Evolutionary conservation across 495 filamentous ascomycete species (phyloP).

Genomic region (Trichoderma virens): DNA sequence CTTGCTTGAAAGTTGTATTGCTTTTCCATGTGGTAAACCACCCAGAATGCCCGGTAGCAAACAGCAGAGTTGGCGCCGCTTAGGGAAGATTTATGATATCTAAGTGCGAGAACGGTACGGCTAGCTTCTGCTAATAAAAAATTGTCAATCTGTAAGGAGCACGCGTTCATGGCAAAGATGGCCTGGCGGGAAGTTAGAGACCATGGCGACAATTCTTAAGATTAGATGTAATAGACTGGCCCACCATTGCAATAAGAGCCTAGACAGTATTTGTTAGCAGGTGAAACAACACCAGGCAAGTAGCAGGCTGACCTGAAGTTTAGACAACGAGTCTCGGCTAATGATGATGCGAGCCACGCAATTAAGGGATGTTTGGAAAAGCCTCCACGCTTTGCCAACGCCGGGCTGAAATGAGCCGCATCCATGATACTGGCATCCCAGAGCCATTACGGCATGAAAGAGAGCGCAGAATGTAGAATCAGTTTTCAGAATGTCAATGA

Average conservation of each 20-base stretch:
- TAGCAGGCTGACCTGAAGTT: no score
- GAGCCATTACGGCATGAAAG: conserved; percentile 30
- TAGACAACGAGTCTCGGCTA: no score
- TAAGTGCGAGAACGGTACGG: conserved; percentile 25
- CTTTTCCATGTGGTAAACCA: conserved; percentile 31
- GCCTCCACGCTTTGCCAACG: conserved; percentile 27
- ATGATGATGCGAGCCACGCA: no score
- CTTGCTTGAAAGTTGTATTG: conserved; percentile 23
- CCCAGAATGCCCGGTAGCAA: conserved; percentile 26
- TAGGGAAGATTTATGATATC: no score
- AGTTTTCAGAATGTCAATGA: no score
- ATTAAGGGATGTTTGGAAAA: conserved; percentile 19
- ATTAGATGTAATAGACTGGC: no score
- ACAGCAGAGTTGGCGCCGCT: conserved; percentile 25
- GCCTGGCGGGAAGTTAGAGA: conserved; percentile 10
- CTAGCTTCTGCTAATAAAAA: no score
- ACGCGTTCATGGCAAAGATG: conserved; percentile 22
- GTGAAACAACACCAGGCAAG: no score
- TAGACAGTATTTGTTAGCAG: no score
- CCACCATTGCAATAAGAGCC: no score
- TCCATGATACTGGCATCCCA: conserved; percentile 27
- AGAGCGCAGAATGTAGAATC: conserved; percentile 15
- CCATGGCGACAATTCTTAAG: no score
- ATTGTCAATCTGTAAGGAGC: conserved; percentile 24
- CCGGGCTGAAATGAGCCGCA: conserved; percentile 29